Base-by-base conservation (phyloP, 2,329 filamentous ascomycete species). In the Ophiostoma tasmaniense region DNA sequence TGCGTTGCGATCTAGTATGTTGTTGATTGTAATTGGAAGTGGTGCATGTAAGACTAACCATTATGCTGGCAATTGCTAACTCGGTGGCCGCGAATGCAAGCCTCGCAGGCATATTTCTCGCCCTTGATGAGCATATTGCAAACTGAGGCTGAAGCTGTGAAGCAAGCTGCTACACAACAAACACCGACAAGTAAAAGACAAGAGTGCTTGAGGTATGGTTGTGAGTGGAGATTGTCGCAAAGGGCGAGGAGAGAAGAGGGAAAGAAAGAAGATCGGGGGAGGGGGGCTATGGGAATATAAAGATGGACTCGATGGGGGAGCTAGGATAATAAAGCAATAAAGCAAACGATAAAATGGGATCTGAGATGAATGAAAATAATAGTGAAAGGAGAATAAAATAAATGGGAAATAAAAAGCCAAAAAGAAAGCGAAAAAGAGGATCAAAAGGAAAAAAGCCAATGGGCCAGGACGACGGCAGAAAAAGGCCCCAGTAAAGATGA, bases 21-120 rank as follows among this genome's bases (percentile, higher is more conserved):
- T n/a, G 42, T 45, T 20, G 42, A 45, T 8, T 55, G 50, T 22
- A 55, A 22, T 5, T 55, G 50, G 7, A 55, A 11, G 50, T 55
- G 13, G 50, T 55, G 42, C 42, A 20, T 45, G 75, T 75, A 76
- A 75, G 72, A 85, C 91, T 84, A 87, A 97, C 93, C 93, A 79
- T 88, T 87, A 81, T 99, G 95, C 80, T 94, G 92, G 84, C 95
- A 99, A 79, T 95, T 97, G 89, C 93, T 98, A 78, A 99, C 95
- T 78, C 95, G 92, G 83, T 99, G 95, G 78, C 95, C 95, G 81
- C 95, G 91, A 79, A 99, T 93, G 83, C 95, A 99, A 82, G 93
- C 93, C 83, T 96, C 92, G 85, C 94, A 98, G 81, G 94, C 94
- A 84, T 88, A 98, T 84, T 98, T 98, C 84, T 97, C 92, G 80